Base-by-base conservation (phyloP, 768 basidiomycete genomes). In the Agrocybe pediades region DNA sequence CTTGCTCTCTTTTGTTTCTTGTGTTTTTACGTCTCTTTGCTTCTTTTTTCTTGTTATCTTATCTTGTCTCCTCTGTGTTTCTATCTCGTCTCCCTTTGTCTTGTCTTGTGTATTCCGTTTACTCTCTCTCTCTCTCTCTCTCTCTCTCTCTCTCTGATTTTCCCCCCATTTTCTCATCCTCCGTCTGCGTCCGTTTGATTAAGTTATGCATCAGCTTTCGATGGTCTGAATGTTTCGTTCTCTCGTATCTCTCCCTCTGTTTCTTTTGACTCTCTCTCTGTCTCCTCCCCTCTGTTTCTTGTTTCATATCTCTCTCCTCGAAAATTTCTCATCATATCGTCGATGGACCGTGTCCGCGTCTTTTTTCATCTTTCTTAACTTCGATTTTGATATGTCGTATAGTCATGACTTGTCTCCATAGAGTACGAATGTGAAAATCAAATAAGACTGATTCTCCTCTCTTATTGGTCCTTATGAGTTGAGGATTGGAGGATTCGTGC, bases 101-200 rank as follows among this genome's bases (percentile, higher is more conserved):
- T 25, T 30, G 27, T 49, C 19, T 33, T 26, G 30, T 53, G 9
- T 20, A 16, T 19, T 39, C 6, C 36, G 25, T 45, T 29, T 30
- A 19, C 23, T 17, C 36, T 39, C 30, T 15, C 49, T 50, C 41
- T 24, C 21, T 41, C 1, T 40, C 21, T 20, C 36, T 50, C 49
- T n/a, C 27, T 16, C 36, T 13, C 49, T 50, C 26, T 41, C 30
- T 49, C 48, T 49, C 48, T 17, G n/a, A n/a, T n/a, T 26, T 23
- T 52, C 24, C 44, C 41, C 17, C 25, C 48, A 9, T 59, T 62
- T 13, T 54, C 21, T 44, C 13, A 36, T 36, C 33, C n/a, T 36
- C 6, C 33, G n/a, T 36, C 11, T 23, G 19, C 42, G 24, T 44
- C 42, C n/a, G 41, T 44, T 21, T n/a, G n/a, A n/a, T 40, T 19